Base-by-base conservation (phyloP, 2,329 filamentous ascomycete species). In the Talaromyces sp. region DNA sequence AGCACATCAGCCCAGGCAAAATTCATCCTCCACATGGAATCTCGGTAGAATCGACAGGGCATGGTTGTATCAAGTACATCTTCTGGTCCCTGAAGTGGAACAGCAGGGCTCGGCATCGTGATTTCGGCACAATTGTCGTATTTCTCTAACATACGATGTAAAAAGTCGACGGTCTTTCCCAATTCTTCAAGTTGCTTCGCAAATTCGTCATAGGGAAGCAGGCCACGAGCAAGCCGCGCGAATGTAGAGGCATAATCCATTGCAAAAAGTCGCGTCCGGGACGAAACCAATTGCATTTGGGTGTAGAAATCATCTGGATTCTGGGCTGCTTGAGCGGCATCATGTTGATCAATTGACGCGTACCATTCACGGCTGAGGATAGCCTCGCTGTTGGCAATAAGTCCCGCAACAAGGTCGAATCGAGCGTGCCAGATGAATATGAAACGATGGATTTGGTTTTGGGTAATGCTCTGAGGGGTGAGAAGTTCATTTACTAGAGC, bases 341-440 rank as follows among this genome's bases (percentile, higher is more conserved):
- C 90, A 71, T 85, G 89, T 3, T 86, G 80, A 51, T 88, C 81
- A 60, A 85, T 84, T 8, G 81, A 79, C 2, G 82, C 80, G 69
- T 93, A 93, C 93, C 93, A 98, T 63, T 92, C 87, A 54, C 87
- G 84, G 7, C 88, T 83, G 15, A 98, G 80, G 2, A 88, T 84
- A 0, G 90, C 87, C 66, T 88, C 86, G 66, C 89, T 89, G 1
- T 90, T 90, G 27, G 90, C 90, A 81, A 96, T 87, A 64, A 97
- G 84, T 1, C 90, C 90, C 6, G 91, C 87, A 61, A 93, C 90
- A 10, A 93, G 82, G 73, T 98, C 95, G 71, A 96, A 96, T 39
- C 93, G 88, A 32, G 87, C 83, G 73, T 96, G 97, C 95, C 95
- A 98, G n/a, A 84, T 82, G 56, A 96, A 83, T 52, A 95, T 86